Evolutionary conservation across 139 green algal genomes (phyloP).

Genomic region (Chlorella vulgaris): DNA sequence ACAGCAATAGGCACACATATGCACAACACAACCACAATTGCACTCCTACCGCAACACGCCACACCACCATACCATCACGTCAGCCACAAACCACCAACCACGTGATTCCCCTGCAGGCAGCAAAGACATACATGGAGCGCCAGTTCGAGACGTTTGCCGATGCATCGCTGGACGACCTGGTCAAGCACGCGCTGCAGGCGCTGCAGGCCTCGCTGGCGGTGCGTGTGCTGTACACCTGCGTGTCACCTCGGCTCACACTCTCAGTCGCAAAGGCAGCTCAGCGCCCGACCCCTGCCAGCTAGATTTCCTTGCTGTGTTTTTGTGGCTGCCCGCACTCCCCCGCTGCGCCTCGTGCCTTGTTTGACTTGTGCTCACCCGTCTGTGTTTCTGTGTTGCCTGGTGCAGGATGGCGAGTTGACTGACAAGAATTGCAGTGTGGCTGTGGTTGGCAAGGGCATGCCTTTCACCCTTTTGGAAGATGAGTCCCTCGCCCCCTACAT

Average conservation of each 20-base stretch:
- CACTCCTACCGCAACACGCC: background rate
- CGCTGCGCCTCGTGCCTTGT: background rate
- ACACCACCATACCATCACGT: background rate
- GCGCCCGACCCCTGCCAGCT: too few species aligned
- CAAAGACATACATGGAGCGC: slow-evolving; percentile 97
- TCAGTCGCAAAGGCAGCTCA: too few species aligned
- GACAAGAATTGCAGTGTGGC: slow-evolving; percentile 80
- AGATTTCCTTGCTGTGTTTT: too few species aligned
- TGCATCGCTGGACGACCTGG: slow-evolving; percentile 79
- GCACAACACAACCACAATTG: background rate
- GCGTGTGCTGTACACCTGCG: background rate
- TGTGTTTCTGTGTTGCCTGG: background rate
- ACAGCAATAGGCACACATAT: too few species aligned
- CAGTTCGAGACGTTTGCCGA: slow-evolving; percentile 85
- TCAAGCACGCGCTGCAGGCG: slow-evolving; percentile 80
- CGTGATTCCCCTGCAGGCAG: slow-evolving; percentile 63
- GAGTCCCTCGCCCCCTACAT: slow-evolving; percentile 69
- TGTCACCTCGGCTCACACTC: background rate
- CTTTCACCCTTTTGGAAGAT: slow-evolving; percentile 89
- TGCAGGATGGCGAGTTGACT: slow-evolving; percentile 87
- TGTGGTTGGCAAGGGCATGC: slow-evolving; percentile 77
- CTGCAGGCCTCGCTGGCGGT: slow-evolving; percentile 46
- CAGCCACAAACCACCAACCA: background rate
- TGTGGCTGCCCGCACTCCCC: background rate
- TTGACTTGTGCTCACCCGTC: background rate